Conservation (phyloP, 495 filamentous ascomycete genomes). For the Daldinia caldariorum region DNA sequence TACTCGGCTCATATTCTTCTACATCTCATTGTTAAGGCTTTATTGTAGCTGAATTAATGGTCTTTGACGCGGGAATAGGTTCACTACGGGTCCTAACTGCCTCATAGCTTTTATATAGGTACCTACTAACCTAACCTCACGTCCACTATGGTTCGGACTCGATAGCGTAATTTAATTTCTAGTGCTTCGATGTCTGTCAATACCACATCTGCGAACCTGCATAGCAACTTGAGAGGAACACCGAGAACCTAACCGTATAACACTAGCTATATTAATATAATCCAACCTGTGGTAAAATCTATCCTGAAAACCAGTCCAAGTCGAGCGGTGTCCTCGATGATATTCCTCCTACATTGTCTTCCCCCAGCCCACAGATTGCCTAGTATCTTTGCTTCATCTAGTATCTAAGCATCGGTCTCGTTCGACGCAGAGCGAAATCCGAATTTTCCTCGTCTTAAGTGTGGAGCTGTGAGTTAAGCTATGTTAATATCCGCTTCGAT, state of each 20-base stretch:
- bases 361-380: background rate
- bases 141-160: too few species aligned
- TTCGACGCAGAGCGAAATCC: slow-evolving; percentile 8
- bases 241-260: slow-evolving; percentile 9
- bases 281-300: slow-evolving; percentile 28
- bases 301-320: slow-evolving; percentile 36
- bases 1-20: too few species aligned
- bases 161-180: background rate
- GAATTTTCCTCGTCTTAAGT: slow-evolving; percentile 10
- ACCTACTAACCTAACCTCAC: too few species aligned
- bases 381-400: background rate
- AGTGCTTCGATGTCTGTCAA: background rate
- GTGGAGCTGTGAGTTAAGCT: background rate
- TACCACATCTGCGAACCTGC: background rate
- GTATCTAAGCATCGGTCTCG: slow-evolving; percentile 18
- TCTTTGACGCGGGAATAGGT: too few species aligned
- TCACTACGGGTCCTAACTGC: too few species aligned
- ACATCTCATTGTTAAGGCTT: too few species aligned
- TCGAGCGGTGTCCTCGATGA: slow-evolving; percentile 25
- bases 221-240: background rate
- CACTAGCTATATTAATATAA: slow-evolving; percentile 16
- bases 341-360: background rate
- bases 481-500: background rate
- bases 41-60: too few species aligned
- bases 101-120: too few species aligned